Percentiles rank a stretch among this genome's conserved stretches.
Evolutionary conservation across 805 yeast species (phyloP).

Genomic region (Monosporozyma solicola): DNA sequence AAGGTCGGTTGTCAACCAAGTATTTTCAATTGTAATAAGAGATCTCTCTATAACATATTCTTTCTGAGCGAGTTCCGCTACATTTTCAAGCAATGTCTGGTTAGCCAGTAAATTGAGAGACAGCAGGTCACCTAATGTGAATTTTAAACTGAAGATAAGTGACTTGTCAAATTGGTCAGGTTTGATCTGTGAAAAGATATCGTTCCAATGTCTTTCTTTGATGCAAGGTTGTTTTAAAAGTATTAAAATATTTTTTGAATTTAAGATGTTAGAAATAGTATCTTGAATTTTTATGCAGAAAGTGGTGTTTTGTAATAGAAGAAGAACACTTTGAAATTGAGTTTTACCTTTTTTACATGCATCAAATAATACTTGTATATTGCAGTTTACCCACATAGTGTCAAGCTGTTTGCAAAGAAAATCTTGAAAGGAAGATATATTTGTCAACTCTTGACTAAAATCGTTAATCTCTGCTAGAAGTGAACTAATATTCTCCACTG

Average conservation of each 20-base stretch:
- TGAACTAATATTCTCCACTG: background rate
- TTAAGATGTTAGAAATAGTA: background rate
- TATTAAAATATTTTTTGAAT: background rate
- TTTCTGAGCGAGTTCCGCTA: slow-evolving; percentile 58
- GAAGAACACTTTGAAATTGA: background rate
- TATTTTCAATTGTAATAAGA: slow-evolving; percentile 38
- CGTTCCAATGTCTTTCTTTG: slow-evolving; percentile 59
- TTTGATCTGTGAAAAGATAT: slow-evolving; percentile 33
- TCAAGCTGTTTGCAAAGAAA: background rate
- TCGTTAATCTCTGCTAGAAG: background rate
- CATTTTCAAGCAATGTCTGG: slow-evolving; percentile 36
- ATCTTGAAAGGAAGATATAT: background rate
- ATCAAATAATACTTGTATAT: background rate
- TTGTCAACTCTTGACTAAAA: background rate
- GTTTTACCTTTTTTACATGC: background rate
- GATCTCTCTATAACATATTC: slow-evolving; percentile 59
- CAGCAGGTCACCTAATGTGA: slow-evolving; percentile 56
- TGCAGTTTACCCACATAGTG: background rate
- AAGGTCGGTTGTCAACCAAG: slow-evolving; percentile 49
- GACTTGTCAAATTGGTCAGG: slow-evolving; percentile 14
- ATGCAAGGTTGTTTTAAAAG: slow-evolving; percentile 46
- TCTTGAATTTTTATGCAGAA: background rate
- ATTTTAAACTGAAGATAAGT: background rate
- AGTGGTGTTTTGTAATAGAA: background rate
- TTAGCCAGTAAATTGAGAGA: slow-evolving; percentile 41